Evolutionary conservation across 1,284 basidiomycete species (phyloP), one percentile per base, ranked within the genome.

Genomic region (Cutaneotrichosporon sp.): DNA sequence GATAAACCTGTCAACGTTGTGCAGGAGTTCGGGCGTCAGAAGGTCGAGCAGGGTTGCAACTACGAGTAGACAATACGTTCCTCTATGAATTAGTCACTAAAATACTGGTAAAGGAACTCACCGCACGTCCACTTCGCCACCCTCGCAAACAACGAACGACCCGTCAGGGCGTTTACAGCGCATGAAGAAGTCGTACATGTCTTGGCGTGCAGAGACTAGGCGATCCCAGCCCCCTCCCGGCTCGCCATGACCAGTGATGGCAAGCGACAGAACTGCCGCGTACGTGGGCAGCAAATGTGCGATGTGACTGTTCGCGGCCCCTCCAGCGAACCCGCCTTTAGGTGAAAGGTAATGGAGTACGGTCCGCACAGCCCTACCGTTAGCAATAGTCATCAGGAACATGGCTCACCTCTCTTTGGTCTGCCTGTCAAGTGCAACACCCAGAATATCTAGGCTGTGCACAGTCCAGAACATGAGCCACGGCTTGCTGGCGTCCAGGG

Each of bases 81-180:
- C 87, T 22, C 87, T 85, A 61, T 14, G 4, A n/a, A 35, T 46
- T 26, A 47, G 26, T n/a, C 59, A 30, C 26, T 7, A 10, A 59
- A 61, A 55, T 55, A 45, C 51, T 50, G 4, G 5, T n/a, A 13
- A 41, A 43, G 4, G 1, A 9, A 72, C 81, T 51, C 61, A 88
- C 87, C 90, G 82, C 22, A 97, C 90, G 65, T 99, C 96, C 10
- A 97, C 86, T 73, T 99, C 94, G 23, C 87, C 90, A 41, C 89
- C 82, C 46, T 83, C 79, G 20, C 90, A 83, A 14, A 98, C 94
- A 22, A 89, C 80, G 72, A 97, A 98, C 0, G 91, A 93, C 0
- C 96, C 96, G 69, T 98, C 92, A 1, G 86, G 82, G 63, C 91
- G 87, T 72, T 99, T 99, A 56, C 97, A 77, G 1, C 87, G 85